A percentile compares a stretch with the other conserved stretches of the same genome.
Evolutionary conservation across 495 filamentous ascomycete genomes (phyloP).

Genomic region (Endocarpon pusillum): DNA sequence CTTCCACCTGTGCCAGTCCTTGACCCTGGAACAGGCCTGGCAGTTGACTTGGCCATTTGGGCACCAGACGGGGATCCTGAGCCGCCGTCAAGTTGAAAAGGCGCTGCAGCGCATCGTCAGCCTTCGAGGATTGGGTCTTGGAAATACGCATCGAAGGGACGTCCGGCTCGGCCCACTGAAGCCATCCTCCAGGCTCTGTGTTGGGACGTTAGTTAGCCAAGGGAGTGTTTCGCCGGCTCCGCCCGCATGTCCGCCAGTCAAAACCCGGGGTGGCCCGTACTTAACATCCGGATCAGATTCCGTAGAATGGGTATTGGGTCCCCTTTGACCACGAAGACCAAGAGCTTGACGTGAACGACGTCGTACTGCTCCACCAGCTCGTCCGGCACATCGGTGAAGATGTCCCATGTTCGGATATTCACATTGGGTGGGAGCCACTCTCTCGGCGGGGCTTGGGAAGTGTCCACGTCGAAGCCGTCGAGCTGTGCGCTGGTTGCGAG

Average conservation of each 20-base stretch:
- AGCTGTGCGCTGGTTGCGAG: conserved; percentile 7
- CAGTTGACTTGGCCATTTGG: not conserved
- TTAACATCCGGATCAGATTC: conserved; percentile 14
- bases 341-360: conserved; percentile 19
- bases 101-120: conserved; percentile 4
- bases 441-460: conserved; percentile 9
- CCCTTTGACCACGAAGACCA: conserved; percentile 13
- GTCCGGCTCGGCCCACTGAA: conserved; percentile 24
- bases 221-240: not conserved
- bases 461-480: conserved; percentile 14
- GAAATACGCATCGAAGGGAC: conserved; percentile 4
- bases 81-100: not conserved
- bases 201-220: not conserved
- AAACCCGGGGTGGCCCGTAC: no score
- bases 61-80: not conserved
- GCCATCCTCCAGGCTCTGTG: conserved; percentile 17
- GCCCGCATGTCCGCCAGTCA: no score
- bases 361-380: conserved; percentile 16
- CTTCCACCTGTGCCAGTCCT: not conserved
- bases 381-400: conserved; percentile 10
- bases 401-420: conserved; percentile 12
- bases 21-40: not conserved
- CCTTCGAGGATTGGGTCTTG: not conserved
- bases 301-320: conserved; percentile 7
- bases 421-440: conserved; percentile 13